Percentiles rank a stretch among this genome's conserved stretches.
Evolutionary conservation across 2,329 filamentous ascomycete species (phyloP).

Genomic region (Curvularia hawaiiensis): DNA sequence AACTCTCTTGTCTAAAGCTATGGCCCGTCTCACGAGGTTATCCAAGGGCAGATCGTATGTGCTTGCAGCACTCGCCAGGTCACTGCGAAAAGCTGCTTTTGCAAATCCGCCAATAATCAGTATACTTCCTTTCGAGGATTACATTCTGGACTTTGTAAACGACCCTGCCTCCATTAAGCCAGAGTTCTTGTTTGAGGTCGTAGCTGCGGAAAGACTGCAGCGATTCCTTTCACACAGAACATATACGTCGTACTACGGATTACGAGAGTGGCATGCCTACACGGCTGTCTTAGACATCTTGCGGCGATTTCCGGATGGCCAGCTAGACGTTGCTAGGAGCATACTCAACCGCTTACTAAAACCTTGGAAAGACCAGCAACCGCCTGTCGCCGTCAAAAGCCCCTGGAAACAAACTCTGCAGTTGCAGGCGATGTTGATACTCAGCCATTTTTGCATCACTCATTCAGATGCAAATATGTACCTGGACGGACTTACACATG

Average conservation of each 20-base stretch:
- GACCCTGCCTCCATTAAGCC: constrained; percentile 49
- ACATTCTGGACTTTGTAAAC: constrained; percentile 49
- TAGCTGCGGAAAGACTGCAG: constrained; percentile 43
- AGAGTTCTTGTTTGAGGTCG: constrained; percentile 54
- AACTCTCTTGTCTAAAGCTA: constrained; percentile 30
- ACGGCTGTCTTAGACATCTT: constrained; percentile 54
- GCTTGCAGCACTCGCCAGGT: constrained; percentile 35
- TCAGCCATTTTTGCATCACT: constrained; percentile 46
- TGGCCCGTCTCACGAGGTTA: constrained; percentile 35
- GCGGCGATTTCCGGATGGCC: constrained; percentile 42
- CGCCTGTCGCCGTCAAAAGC: constrained; percentile 51
- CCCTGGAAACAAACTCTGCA: constrained; percentile 58
- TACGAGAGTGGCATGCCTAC: constrained; percentile 50
- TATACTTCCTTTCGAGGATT: constrained; percentile 46
- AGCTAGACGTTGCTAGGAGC: constrained; percentile 28
- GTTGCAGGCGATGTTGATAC: constrained; percentile 53
- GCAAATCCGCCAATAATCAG: constrained; percentile 32
- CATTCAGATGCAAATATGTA: constrained; percentile 38
- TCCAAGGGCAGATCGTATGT: constrained; percentile 44
- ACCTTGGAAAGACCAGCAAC: constrained; percentile 52
- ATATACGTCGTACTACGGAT: constrained; percentile 53
- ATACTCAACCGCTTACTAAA: constrained; percentile 47
- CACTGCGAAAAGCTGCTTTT: constrained; percentile 41
- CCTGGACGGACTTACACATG: constrained; percentile 46
- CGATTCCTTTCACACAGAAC: constrained; percentile 37